Evolutionary conservation across 805 yeast species (phyloP), one percentile per base, ranked within the genome.

Genomic region (Millerozyma acaciae): DNA sequence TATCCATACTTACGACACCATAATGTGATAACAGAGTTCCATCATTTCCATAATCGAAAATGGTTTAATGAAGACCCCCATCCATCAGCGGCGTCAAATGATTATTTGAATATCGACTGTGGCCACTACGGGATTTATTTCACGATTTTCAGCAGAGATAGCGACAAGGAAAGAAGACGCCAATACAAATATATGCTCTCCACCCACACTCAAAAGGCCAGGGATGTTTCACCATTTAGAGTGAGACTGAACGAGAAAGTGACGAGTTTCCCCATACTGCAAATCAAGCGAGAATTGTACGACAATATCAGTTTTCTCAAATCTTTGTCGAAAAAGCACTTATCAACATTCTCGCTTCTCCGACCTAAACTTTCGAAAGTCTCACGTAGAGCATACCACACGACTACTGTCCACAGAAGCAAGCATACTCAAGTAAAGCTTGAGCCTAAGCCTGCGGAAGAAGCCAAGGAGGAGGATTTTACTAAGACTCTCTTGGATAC

Each of bases 121-220:
- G 73, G 73, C n/a, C 73, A 66, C 36, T 66, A 64, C 40, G 73
- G 71, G 1, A 45, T 66, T 14, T 66, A 66, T 40, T 66, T 55
- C 36, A 53, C 68, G 5, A 55, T 66, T 30, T 62, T 57, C 45
- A 60, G 57, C 39, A 60, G 55, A 26, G 71, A 66, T 34, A 55
- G 45, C 15, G 38, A 35, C 16, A 31, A 24, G 13, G 32, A 39
- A 3, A 28, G 21, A 15, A 26, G 29, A 25, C 20, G 23, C 13
- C 17, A 21, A 16, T n/a, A 19, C 6, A 32, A 32, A n/a, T 26
- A 18, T 19, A 16, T 28, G 23, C 21, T 12, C n/a, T 10, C 13
- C 12, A 16, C 26, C 19, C 26, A 26, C 15, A 19, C 20, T 18
- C 32, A 28, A 12, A 16, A 15, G 10, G 16, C 16, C n/a, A 9